Evolutionary conservation across 306 rosid genomes (phyloP), one percentile per base, ranked within the genome.

Genomic region (Ziziphus jujuba): DNA sequence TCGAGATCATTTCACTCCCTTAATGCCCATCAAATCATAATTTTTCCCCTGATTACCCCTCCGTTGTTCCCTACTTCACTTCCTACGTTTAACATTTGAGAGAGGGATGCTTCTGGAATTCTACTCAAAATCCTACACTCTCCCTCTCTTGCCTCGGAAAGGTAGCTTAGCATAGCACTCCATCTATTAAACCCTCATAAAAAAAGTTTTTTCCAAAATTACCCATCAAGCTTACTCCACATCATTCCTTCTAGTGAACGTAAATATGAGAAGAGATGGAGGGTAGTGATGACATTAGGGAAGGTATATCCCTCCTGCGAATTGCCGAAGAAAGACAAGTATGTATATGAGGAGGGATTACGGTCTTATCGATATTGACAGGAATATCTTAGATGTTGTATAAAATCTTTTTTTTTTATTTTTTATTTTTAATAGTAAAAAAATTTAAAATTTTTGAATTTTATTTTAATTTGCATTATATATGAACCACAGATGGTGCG

Each of bases 361-460:
- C 82, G 77, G 85, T 86, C 88, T 69, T 68, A 65, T 86, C 86
- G 65, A 78, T 23, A 51, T 72, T 78, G 91, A 82, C 83, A 77
- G 70, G 67, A 56, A 80, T 67, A 85, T 74, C 81, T 77, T 56
- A 56, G 20, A 49, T 59, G 33, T 19, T 24, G 28, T 6, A 34
- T 53, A 66, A 72, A 66, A 75, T 65, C 70, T 70, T 19, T 23
- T 5, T 34, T 47, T 13, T 23, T 19, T n/a, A n/a, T n/a, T n/a
- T n/a, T n/a, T n/a, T n/a, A n/a, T n/a, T n/a, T n/a, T n/a, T n/a
- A n/a, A n/a, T n/a, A 20, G 11, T 3, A 51, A 50, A 9, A 53
- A 38, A 38, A 38, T 10, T 40, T 40, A 40, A 8, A 40, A 10
- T 40, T 40, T 8, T 40, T 8, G 11, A 40, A 40, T 40, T 36